Evolutionary conservation across 2,329 filamentous ascomycete genomes (phyloP).

Genomic region (Endothia cerciana): DNA sequence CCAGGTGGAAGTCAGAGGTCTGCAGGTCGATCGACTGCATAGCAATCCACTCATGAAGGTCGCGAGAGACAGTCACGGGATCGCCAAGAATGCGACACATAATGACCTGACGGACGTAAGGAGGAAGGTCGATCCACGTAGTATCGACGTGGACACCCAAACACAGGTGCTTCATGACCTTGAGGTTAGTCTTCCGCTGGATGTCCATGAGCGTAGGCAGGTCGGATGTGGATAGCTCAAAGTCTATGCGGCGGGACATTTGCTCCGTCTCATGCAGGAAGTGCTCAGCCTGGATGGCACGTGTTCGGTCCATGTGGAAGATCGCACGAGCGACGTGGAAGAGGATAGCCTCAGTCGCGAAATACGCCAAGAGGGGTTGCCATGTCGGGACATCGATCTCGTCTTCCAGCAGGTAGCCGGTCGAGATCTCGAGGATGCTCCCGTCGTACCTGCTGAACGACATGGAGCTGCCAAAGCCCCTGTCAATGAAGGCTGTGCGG

Average conservation of each 20-base stretch:
- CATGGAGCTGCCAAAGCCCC: conserved; percentile 33
- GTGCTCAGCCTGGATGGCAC: conserved; percentile 41
- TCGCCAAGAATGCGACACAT: conserved; percentile 38
- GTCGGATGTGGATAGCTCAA: conserved; percentile 39
- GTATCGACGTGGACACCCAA: conserved; percentile 39
- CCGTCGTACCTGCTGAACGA: conserved; percentile 35
- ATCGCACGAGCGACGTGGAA: conserved; percentile 40
- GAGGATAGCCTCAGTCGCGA: conserved; percentile 39
- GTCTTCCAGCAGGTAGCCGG: conserved; percentile 35
- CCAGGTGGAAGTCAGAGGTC: conserved; percentile 37
- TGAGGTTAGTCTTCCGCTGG: conserved; percentile 36
- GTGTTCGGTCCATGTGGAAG: conserved; percentile 34
- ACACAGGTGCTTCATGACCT: conserved; percentile 41
- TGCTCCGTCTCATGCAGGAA: conserved; percentile 35
- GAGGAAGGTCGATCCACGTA: conserved; percentile 39
- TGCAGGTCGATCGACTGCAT: conserved; percentile 34
- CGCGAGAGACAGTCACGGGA: conserved; percentile 31
- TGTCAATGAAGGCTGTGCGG: conserved; percentile 35
- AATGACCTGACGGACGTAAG: conserved; percentile 37
- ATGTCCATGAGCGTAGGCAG: conserved; percentile 34
- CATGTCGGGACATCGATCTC: conserved; percentile 35
- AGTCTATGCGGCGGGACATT: conserved; percentile 39
- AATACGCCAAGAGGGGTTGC: conserved; percentile 33
- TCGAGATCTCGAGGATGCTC: conserved; percentile 33
- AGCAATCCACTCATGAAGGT: conserved; percentile 35